Base-by-base conservation (phyloP, 179 eudicot genomes). In the Corrigiola litoralis region DNA sequence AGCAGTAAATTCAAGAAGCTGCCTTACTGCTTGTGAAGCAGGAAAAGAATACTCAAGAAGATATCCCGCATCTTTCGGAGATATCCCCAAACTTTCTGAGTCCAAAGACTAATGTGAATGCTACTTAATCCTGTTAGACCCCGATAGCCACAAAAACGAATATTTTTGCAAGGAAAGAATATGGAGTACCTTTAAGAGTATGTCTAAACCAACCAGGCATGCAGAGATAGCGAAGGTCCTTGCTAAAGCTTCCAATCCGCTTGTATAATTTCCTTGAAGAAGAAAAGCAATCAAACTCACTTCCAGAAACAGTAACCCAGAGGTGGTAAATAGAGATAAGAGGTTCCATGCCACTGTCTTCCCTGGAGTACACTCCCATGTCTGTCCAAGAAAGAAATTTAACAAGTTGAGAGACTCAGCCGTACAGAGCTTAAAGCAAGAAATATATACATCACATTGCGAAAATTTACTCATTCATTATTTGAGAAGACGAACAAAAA, bases 201-300 rank as follows among this genome's bases (percentile, higher is more conserved):
- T 75, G 59, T 89, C 96, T 46, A 83, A 65, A 69, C 87, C 94
- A 71, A 87, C 89, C 58, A 89, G 66, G 42, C 85, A 60, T 11
- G 87, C 90, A 17, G 96, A 87, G 64, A 89, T 58, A 41, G 79
- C 80, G 76, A 89, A 89, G 9, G 96, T 87, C 58, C 84, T 83
- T 27, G 85, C 82, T 66, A 87, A 70, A 67, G 90, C 89, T 72
- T 89, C 96, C 64, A 72, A 62, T 18, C 96, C 90, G 72, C 84
- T 86, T 1, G 83, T 78, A 75, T 85, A 69, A 67, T 84, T 85
- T 70, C 95, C 96, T 79, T 89, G 94, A 61, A 89, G 89, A 75
- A 89, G 70, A 77, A 89, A 89, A 49, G 96, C 95, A 79, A 89
- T 80, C 84, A 89, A 85, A 81, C 96, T 89, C 49, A 89, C 87